Evolutionary conservation across 441 rosid species (phyloP).

Genomic region (Syzygium malaccense): DNA sequence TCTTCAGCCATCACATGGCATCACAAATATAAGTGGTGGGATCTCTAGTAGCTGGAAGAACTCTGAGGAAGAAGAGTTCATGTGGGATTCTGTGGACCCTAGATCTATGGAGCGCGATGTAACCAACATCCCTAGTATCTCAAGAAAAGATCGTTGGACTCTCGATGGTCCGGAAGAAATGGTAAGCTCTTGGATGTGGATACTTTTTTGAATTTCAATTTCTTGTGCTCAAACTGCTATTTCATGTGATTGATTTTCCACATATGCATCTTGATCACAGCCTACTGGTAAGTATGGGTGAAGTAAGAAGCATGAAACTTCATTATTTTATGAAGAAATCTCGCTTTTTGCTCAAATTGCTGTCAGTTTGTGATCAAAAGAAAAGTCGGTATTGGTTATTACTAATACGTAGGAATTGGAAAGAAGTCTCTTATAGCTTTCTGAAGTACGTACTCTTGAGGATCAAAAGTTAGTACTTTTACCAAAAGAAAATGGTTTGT

Average conservation of each 20-base stretch:
- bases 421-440: background rate
- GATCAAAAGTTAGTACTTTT: background rate
- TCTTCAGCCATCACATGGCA: constrained; percentile 26
- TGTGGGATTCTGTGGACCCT: constrained; percentile 86
- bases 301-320: background rate
- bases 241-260: constrained; percentile 2
- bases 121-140: constrained; percentile 29
- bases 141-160: constrained; percentile 47
- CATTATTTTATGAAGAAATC: background rate
- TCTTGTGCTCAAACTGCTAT: background rate
- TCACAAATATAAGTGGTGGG: constrained; percentile 35
- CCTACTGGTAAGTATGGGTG: background rate
- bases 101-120: constrained; percentile 56
- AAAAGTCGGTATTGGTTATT: background rate
- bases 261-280: constrained; percentile 13
- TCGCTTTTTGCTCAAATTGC: background rate
- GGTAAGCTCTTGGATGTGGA: constrained; percentile 37
- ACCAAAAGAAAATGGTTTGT: background rate
- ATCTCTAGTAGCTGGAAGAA: constrained; percentile 73
- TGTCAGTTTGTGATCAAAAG: background rate
- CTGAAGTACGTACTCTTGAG: background rate
- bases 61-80: constrained; percentile 93
- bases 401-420: background rate
- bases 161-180: constrained; percentile 55
- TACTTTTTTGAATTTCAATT: background rate